Base-by-base conservation (phyloP, 108 stramenopile genomes). In the Fragilaria crotonensis region DNA sequence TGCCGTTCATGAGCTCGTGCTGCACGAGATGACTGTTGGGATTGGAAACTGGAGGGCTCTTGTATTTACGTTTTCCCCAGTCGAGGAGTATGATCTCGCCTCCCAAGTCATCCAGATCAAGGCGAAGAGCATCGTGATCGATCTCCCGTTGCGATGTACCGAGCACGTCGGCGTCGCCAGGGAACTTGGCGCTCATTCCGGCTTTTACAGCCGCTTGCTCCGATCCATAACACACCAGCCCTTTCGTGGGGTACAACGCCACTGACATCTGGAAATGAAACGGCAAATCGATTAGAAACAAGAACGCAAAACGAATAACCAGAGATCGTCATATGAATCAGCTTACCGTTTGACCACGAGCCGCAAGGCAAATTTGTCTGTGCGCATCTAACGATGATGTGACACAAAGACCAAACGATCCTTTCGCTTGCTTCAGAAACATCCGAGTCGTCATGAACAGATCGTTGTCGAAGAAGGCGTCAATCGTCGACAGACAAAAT, bases 141-240 rank as follows among this genome's bases (percentile, higher is more conserved):
- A 80, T 47, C 36, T 79, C 72, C n/a, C 52, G 25, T 31, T 56
- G 31, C 44, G 57, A 30, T 48, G 29, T 29, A 36, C 57, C 64
- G 0, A 48, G 54, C 22, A 30, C 30, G 52, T 65, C 31, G 7
- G 36, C 14, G n/a, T n/a, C n/a, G 11, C 30, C 41, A 9, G 75
- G 80, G 17, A 64, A 57, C 1, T 52, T 55, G 33, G 59, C 54
- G 44, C 55, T 67, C 46, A 86, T 45, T 21, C 81, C 85, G 19
- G 85, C 82, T 61, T 90, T 90, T 25, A 86, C 85, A 1, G 89
- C 85, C 9, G 85, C 89, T 67, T 87, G 89, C 57, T 90, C 89
- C 4, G 82, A 84, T 17, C 89, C 89, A 59, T 67, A 90, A 45
- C 80, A 83, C 54, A 90, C 76, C 17, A 90, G 46, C 7, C 81